A percentile compares a stretch with the other conserved stretches of the same genome.
phyloP scores from a whole-genome alignment of 1,284 basidiomycete genomes.

The Ustilago shanxiensis region DNA sequence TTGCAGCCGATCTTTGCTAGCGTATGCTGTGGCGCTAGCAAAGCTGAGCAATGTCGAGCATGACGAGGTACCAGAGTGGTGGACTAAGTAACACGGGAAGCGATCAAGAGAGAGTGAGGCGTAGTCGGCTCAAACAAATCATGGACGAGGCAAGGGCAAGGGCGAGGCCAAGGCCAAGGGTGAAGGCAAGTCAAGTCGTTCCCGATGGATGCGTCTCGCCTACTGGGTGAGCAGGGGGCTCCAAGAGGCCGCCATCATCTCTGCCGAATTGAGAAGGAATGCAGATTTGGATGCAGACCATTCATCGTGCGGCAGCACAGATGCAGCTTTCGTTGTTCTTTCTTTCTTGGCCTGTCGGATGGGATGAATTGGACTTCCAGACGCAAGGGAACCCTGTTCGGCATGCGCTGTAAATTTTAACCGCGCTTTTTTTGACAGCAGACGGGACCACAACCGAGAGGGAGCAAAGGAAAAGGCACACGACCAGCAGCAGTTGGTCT shows the following conservation, averaged over 20 bases:
- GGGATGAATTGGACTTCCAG: no score
- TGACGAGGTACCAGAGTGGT: neutral
- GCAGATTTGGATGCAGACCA: neutral
- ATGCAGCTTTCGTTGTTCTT: neutral
- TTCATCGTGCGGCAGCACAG: neutral
- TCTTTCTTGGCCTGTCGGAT: neutral
- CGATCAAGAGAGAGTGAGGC: constrained; percentile 7
- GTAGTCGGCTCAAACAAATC: constrained; percentile 1
- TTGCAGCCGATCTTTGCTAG: constrained; percentile 16
- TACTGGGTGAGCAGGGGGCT: neutral
- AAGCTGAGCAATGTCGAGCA: constrained; percentile 4
- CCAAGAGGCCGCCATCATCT: neutral
- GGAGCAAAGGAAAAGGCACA: no score
- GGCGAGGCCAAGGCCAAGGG: no score
- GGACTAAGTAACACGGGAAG: constrained; percentile 6
- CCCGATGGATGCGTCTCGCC: constrained; percentile 5
- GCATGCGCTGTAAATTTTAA: neutral
- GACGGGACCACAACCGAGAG: no score
- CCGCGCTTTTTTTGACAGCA: constrained; percentile 4
- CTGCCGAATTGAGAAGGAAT: neutral
- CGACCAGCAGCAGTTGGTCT: neutral
- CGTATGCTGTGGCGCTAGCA: neutral
- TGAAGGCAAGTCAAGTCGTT: neutral
- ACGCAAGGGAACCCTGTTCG: neutral
- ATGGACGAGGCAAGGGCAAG: neutral